These are phyloP conservation scores for Calonectria crousiana DNA, from an alignment of 2,329 filamentous ascomycete genomes.

Conservation along the genomic window DNA sequence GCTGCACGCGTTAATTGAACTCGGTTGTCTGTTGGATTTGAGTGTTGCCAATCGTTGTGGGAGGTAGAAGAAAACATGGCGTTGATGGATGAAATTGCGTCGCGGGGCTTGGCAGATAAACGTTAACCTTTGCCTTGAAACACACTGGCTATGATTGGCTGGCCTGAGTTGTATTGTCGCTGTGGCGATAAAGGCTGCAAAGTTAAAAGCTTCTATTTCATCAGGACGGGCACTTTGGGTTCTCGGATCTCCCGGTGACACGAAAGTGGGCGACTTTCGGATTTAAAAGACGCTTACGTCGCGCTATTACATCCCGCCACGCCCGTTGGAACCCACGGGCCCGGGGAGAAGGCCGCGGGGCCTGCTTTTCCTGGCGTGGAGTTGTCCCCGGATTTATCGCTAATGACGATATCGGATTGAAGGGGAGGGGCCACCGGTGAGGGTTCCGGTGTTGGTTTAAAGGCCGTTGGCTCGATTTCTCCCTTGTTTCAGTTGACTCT, in stretches of 20 bases:
- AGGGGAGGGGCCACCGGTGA: neutral
- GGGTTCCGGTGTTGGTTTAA: neutral
- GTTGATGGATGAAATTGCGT: neutral
- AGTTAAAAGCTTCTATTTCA: neutral
- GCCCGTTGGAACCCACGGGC: constrained; percentile 12
- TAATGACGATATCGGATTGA: constrained; percentile 7
- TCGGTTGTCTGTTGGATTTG: neutral
- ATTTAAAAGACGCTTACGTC: neutral
- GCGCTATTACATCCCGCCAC: constrained; percentile 1
- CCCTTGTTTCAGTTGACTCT: neutral
- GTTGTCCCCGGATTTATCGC: constrained; percentile 6
- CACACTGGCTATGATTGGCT: neutral
- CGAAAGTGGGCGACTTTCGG: neutral
- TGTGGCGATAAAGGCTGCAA: neutral
- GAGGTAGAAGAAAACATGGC: neutral
- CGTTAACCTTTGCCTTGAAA: neutral
- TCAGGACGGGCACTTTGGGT: neutral
- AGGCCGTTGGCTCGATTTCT: neutral
- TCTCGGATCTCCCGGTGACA: neutral
- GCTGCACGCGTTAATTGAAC: neutral
- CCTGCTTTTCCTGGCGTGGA: constrained; percentile 23
- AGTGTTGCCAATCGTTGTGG: neutral
- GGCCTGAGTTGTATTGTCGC: neutral
- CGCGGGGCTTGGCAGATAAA: neutral
- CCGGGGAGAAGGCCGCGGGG: constrained; percentile 34